Evolutionary conservation across 805 yeast species (phyloP), one percentile per base, ranked within the genome.

Genomic region (Diddensiella transvaalensis): DNA sequence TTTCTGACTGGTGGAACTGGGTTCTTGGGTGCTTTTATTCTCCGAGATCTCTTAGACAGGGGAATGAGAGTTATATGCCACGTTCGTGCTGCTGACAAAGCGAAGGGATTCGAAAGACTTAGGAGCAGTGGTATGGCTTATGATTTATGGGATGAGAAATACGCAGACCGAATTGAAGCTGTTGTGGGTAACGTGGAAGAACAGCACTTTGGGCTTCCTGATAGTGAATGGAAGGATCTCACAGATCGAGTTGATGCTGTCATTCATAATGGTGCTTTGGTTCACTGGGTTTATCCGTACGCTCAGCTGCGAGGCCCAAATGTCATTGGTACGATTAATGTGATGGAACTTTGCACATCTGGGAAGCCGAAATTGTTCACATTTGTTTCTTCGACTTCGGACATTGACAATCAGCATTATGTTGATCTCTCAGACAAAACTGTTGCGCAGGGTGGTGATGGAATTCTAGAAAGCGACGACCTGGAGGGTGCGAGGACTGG

Each of bases 241-340:
- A 70, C 80, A 6, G 66, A 77, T 13, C 68, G 72, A 1, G 73
- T 91, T 49, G 99, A 95, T 66, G 83, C 83, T 2, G 82, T 93
- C 45, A 79, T 93, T 53, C 99, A 93, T 67, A 93, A 93, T 59
- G 99, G 98, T 72, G 99, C 99, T 15, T 74, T 90, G 53, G 99
- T 93, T 33, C 99, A 93, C 67, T 93, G 99, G 99, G 96, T 90
- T 1, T 93, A 86, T 66, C 98, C 99, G 22, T 93, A 93, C 69
- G 71, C 84, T 42, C 87, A 86, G 56, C 73, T 93, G 60, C 80
- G 98, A 59, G 96, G 87, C 56, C 93, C 98, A 29, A 93, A 93
- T 62, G 99, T 95, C 26, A 70, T 90, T 50, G 82, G 96, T 39
- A 85, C 98, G 0, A 69, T 91, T 50, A 86, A 90, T 60, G 87